Percentiles rank a stretch among this genome's conserved stretches.
These are phyloP conservation scores for Tilletia walkeri DNA, from an alignment of 1,284 basidiomycete species.

Conservation along the genomic window DNA sequence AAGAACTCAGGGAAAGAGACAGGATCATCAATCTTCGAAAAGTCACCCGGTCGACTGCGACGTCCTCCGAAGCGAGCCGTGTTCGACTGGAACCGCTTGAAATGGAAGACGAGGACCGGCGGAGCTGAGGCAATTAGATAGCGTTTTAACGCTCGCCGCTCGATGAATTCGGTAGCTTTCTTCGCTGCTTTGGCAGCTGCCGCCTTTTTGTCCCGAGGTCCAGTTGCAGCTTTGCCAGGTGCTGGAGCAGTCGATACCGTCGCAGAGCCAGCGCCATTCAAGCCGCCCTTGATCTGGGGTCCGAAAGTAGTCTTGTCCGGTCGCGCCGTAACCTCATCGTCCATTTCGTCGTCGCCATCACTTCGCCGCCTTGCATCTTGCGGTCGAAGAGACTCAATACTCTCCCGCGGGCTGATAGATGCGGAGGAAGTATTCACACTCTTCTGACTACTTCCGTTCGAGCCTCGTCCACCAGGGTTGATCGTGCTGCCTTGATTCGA, in stretches of 20 bases:
- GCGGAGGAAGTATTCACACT: constrained; percentile 2
- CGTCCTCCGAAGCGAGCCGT: constrained; percentile 48
- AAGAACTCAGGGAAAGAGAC: constrained; percentile 82
- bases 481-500: too few species aligned
- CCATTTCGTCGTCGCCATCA: too few species aligned
- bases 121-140: constrained; percentile 84
- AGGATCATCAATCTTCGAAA: constrained; percentile 81
- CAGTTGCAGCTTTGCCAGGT: too few species aligned
- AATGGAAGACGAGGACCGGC: constrained; percentile 82
- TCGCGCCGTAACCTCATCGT: too few species aligned
- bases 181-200: constrained; percentile 10
- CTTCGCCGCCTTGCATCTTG: not conserved
- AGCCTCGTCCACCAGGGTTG: too few species aligned
- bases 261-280: not conserved
- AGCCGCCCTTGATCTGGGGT: too few species aligned
- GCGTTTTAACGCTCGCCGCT: constrained; percentile 83
- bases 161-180: constrained; percentile 57
- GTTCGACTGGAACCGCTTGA: constrained; percentile 86
- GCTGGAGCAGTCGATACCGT: not conserved
- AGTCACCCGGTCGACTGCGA: constrained; percentile 57
- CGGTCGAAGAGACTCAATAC: not conserved
- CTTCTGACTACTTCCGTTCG: not conserved
- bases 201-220: constrained; percentile 26
- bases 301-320: too few species aligned
- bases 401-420: not conserved